Evolutionary conservation across 441 rosid species (phyloP).

Genomic region (Euphorbia celastroides): DNA sequence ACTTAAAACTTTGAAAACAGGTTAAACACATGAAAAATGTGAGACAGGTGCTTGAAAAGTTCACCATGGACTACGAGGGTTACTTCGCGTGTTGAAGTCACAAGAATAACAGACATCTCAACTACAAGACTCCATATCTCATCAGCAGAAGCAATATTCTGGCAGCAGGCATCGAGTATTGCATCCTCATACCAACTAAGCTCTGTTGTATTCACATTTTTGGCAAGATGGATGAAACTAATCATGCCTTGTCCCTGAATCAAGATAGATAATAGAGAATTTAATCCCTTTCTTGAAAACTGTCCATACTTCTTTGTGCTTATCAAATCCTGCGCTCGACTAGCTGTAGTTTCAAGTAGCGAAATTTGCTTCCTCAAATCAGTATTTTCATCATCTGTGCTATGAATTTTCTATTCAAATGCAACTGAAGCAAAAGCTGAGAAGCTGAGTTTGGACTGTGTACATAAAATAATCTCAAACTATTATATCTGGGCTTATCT

Average conservation of each 20-base stretch:
- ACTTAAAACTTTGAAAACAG: not conserved
- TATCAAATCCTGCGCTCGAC: not conserved
- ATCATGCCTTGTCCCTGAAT: constrained; percentile 87
- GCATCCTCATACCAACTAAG: constrained; percentile 59
- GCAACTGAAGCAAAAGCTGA: not conserved
- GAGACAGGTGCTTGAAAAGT: not conserved
- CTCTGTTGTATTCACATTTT: constrained; percentile 54
- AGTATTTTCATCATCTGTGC: not conserved
- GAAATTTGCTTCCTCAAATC: not conserved
- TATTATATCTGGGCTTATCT: not conserved
- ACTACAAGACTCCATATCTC: constrained; percentile 71
- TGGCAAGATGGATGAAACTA: constrained; percentile 52
- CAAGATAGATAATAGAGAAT: constrained; percentile 20
- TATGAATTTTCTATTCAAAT: not conserved
- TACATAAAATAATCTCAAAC: not conserved
- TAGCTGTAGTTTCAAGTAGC: not conserved
- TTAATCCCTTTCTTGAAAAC: not conserved
- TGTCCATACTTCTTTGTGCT: not conserved
- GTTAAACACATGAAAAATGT: not conserved
- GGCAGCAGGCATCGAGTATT: constrained; percentile 86
- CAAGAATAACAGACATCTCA: constrained; percentile 73
- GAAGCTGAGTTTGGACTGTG: not conserved
- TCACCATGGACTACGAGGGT: constrained; percentile 83
- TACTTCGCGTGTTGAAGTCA: constrained; percentile 38
- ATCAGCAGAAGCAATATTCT: constrained; percentile 70